A percentile compares a stretch with the other conserved stretches of the same genome.
phyloP scores from a whole-genome alignment of 495 filamentous ascomycete species.

The Lasiosphaeria hispida region DNA sequence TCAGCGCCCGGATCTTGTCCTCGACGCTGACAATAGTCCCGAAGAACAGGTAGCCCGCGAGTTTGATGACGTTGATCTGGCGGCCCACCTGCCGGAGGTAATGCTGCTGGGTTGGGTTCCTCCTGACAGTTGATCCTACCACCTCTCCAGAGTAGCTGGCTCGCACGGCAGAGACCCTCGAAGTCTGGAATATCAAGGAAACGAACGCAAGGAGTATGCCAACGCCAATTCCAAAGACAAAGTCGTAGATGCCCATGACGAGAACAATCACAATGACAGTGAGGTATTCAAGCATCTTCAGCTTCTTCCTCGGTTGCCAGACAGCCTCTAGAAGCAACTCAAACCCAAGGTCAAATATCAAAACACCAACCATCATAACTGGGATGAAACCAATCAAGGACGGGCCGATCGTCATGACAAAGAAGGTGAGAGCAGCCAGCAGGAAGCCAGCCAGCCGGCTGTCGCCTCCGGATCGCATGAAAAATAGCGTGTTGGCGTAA shows the following conservation, averaged over 20 bases:
- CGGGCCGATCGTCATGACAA: slow-evolving; percentile 80
- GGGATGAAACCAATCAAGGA: slow-evolving; percentile 89
- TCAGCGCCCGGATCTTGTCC: slow-evolving; percentile 73
- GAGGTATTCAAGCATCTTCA: slow-evolving; percentile 81
- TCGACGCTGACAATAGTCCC: slow-evolving; percentile 95
- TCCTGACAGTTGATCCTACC: slow-evolving; percentile 84
- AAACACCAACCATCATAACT: slow-evolving; percentile 89
- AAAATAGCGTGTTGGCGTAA: slow-evolving; percentile 93
- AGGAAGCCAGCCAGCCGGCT: slow-evolving; percentile 83
- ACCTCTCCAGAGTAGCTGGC: slow-evolving; percentile 83
- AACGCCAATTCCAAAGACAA: slow-evolving; percentile 87
- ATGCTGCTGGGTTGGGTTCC: slow-evolving; percentile 83
- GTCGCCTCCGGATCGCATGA: slow-evolving; percentile 86
- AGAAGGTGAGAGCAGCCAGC: slow-evolving; percentile 75
- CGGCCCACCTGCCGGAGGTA: slow-evolving; percentile 80
- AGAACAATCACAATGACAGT: slow-evolving; percentile 92
- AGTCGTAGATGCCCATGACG: slow-evolving; percentile 95
- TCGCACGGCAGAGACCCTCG: slow-evolving; percentile 79
- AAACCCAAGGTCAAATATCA: slow-evolving; percentile 92
- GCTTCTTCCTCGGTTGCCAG: slow-evolving; percentile 80
- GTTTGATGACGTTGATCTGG: slow-evolving; percentile 86
- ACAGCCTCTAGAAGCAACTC: slow-evolving; percentile 86
- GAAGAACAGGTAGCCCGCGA: slow-evolving; percentile 92
- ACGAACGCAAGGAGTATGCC: slow-evolving; percentile 91
- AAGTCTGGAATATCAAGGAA: slow-evolving; percentile 86